These are phyloP conservation scores for Melaleuca alternifolia DNA, from an alignment of 345 rosid genomes.

Conservation along the genomic window DNA sequence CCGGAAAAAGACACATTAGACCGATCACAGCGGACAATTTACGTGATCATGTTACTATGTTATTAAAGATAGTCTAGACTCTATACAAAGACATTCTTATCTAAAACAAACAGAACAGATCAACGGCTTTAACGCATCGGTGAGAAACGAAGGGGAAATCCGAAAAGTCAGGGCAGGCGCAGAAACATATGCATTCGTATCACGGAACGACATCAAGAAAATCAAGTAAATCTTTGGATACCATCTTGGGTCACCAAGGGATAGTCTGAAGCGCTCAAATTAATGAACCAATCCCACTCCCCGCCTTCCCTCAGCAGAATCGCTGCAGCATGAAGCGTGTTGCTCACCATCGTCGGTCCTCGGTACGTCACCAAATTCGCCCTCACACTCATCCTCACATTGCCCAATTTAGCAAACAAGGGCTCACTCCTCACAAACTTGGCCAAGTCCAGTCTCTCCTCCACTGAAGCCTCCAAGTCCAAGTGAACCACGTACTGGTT, in stretches of 20 bases:
- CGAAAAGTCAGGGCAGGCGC: not conserved
- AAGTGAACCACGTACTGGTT: slow-evolving; percentile 72
- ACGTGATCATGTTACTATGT: not conserved
- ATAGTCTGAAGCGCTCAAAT: slow-evolving; percentile 89
- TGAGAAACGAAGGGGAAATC: not conserved
- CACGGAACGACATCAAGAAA: not conserved
- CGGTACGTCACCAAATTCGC: slow-evolving; percentile 81
- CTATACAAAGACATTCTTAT: not conserved
- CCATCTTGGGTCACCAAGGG: slow-evolving; percentile 93
- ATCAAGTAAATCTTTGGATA: slow-evolving; percentile 6
- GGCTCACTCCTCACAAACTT: slow-evolving; percentile 43
- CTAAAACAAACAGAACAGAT: not conserved
- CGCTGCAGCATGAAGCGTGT: slow-evolving; percentile 82
- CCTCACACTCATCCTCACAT: slow-evolving; percentile 58
- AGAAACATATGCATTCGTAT: not conserved
- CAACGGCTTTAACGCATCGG: not conserved
- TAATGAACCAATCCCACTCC: slow-evolving; percentile 93
- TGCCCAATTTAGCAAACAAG: slow-evolving; percentile 45
- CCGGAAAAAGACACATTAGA: not conserved
- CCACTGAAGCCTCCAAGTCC: slow-evolving; percentile 68
- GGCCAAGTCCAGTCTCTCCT: slow-evolving; percentile 63
- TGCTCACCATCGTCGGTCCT: slow-evolving; percentile 92
- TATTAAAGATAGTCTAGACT: not conserved
- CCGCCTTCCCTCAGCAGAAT: slow-evolving; percentile 66
- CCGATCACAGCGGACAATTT: not conserved